Evolutionary conservation across 495 filamentous ascomycete species (phyloP), one percentile per base, ranked within the genome.

Genomic region (Penicillium samsonianum): DNA sequence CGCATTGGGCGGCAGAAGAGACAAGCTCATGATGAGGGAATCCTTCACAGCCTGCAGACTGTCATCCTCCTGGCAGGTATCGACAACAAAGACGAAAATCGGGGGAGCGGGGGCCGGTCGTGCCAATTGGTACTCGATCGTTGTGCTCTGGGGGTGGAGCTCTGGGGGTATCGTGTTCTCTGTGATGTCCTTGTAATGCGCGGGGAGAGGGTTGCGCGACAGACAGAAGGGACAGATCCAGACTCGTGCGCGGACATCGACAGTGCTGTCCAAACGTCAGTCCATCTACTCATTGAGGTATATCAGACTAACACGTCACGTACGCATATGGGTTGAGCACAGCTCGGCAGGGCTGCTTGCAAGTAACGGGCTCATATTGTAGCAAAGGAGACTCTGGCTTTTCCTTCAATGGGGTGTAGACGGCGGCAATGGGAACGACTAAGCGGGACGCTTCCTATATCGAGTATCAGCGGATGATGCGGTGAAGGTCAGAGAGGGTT

Each of bases 171-270:
- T 96, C 52, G 89, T 86, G 73, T 92, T 92, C 65, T 90, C 84
- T 23, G 92, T 93, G 68, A 99, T 99, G 74, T 99, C 95, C 81
- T 97, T 98, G 76, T 99, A 99, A 73, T 99, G 95, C 55, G 92
- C 89, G 53, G 95, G 95, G 31, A 99, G 86, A 47, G 87, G 86
- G 70, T 99, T 99, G 70, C 95, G 86, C 75, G 91, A 92, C 17
- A 98, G 82, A 74, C 95, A 99, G 78, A 98, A 99, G 6, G 95
- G 95, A 67, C 95, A 99, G 64, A 97, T 96, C 95, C 95, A 99
- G 57, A 98, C 84, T 49, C 91, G 85, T 60, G 92, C 94, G 57
- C 95, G 89, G 64, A 91, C 86, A 75, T 99, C 95, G 56, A 99
- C 93, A 70, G 94, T 92, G 75, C 94, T 97, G 64, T 40, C 19